Percentiles rank a stretch among this genome's conserved stretches.
These are phyloP conservation scores for Fusarium marasasianum DNA, from an alignment of 2,329 filamentous ascomycete species.

Conservation along the genomic window DNA sequence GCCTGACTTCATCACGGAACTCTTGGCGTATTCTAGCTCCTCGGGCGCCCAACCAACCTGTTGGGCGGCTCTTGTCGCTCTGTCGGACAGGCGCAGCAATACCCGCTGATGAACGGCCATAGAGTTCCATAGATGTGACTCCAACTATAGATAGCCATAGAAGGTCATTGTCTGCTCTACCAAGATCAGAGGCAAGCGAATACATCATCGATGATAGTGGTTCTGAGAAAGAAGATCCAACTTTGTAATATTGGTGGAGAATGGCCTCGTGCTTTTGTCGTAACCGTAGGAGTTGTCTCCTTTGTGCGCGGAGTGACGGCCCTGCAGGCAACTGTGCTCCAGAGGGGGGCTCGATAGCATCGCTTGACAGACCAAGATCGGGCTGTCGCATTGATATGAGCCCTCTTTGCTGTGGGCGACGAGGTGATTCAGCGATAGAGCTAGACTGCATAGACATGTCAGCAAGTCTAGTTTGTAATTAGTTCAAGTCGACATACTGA, in stretches of 20 bases:
- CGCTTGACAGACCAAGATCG: constrained; percentile 58
- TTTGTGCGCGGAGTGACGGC: constrained; percentile 76
- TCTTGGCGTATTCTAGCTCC: constrained; percentile 87
- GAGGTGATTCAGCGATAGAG: constrained; percentile 72
- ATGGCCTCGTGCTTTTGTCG: constrained; percentile 80
- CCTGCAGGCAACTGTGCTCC: constrained; percentile 67
- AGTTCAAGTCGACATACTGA: constrained; percentile 65
- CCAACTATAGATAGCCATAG: constrained; percentile 96
- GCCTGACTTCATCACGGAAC: constrained; percentile 90
- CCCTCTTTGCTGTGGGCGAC: constrained; percentile 67
- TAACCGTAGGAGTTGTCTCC: constrained; percentile 77
- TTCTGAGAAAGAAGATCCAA: constrained; percentile 91
- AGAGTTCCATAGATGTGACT: constrained; percentile 91
- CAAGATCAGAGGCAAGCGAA: constrained; percentile 91
- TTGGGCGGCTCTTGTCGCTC: constrained; percentile 65
- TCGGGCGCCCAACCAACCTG: constrained; percentile 83
- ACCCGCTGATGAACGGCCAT: constrained; percentile 84
- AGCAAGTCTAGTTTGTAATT: constrained; percentile 23
- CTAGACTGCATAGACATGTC: constrained; percentile 59
- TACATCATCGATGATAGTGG: constrained; percentile 95
- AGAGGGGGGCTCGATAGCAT: constrained; percentile 63
- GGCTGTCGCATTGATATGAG: constrained; percentile 65
- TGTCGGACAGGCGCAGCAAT: constrained; percentile 69
- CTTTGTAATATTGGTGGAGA: constrained; percentile 83
- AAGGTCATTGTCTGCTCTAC: constrained; percentile 95